phyloP scores from a whole-genome alignment of 192 early-diverging fungal genomes.

The Gamsiella multidivaricata region DNA sequence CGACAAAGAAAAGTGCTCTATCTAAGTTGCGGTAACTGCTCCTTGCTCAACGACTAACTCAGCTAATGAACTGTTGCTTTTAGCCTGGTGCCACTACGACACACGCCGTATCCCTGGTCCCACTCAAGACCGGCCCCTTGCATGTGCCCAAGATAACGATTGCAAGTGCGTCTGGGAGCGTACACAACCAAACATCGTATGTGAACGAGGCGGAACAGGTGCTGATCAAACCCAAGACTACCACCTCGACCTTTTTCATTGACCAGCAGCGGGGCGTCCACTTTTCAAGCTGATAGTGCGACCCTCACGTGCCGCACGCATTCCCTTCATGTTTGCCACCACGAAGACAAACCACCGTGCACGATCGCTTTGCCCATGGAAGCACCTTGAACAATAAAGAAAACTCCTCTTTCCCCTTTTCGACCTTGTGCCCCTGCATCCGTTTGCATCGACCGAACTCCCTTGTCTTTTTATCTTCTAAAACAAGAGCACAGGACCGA shows the following conservation, averaged over 20 bases:
- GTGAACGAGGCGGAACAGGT: conserved; percentile 70
- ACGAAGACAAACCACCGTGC: too few relatives aligned
- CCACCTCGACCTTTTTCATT: conserved; percentile 68
- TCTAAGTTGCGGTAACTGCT: too few relatives aligned
- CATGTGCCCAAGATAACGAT: conserved; percentile 63
- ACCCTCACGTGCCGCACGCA: neutral
- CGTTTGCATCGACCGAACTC: neutral
- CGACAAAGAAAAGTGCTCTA: too few relatives aligned
- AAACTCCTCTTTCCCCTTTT: neutral
- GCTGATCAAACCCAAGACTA: conserved; percentile 65
- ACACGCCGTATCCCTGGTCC: conserved; percentile 64
- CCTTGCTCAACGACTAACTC: too few relatives aligned
- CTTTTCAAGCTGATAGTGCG: conserved; percentile 12
- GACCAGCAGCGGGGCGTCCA: conserved; percentile 67
- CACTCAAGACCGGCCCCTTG: conserved; percentile 69
- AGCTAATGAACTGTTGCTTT: too few relatives aligned
- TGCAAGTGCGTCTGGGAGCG: conserved; percentile 49
- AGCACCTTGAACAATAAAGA: too few relatives aligned
- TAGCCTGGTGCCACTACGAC: conserved; percentile 61
- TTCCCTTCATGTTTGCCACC: too few relatives aligned
- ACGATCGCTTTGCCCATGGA: neutral
- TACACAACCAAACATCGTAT: conserved; percentile 63
- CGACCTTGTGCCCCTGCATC: neutral
- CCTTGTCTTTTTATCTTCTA: neutral
- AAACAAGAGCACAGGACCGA: neutral